phyloP scores from a whole-genome alignment of 139 green algal species.

The Volvox africanus region DNA sequence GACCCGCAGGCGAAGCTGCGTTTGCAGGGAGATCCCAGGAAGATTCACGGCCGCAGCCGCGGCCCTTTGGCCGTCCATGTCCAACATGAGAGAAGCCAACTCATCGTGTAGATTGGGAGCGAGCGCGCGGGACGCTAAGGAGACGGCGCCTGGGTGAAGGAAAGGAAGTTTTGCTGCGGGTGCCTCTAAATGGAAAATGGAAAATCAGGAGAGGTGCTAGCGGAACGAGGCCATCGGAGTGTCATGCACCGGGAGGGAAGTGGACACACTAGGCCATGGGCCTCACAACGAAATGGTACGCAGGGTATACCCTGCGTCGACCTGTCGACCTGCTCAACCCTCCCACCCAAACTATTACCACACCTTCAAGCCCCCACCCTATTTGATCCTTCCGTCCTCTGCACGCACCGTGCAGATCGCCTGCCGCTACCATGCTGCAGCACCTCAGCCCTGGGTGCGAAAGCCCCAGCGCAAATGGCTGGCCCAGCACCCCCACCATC shows the following conservation, averaged over 20 bases:
- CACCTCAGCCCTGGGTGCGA: constrained; percentile 47
- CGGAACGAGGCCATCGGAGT: too few relatives aligned
- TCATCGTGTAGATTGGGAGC: constrained; percentile 49
- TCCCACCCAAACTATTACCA: background rate
- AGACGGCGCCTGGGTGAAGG: constrained; percentile 34
- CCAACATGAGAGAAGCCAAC: constrained; percentile 52
- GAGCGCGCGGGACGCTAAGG: constrained; percentile 43
- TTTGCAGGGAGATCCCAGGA: constrained; percentile 37
- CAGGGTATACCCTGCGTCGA: too few relatives aligned
- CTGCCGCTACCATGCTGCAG: constrained; percentile 47
- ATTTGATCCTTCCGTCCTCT: background rate
- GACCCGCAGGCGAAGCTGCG: constrained; percentile 37
- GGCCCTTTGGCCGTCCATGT: constrained; percentile 43
- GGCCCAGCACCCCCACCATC: constrained; percentile 59
- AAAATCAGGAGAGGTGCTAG: too few relatives aligned
- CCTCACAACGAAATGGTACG: too few relatives aligned
- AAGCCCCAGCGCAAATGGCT: constrained; percentile 59
- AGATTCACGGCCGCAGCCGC: constrained; percentile 52
- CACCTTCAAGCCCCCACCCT: background rate
- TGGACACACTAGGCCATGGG: too few relatives aligned
- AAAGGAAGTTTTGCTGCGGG: background rate
- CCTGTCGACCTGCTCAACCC: background rate
- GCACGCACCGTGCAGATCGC: constrained; percentile 51
- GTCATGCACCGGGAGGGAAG: too few relatives aligned
- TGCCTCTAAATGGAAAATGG: too few relatives aligned